Percentiles rank a stretch among this genome's conserved stretches.
Evolutionary conservation across 805 yeast genomes (phyloP).

Genomic region (Candida montana): DNA sequence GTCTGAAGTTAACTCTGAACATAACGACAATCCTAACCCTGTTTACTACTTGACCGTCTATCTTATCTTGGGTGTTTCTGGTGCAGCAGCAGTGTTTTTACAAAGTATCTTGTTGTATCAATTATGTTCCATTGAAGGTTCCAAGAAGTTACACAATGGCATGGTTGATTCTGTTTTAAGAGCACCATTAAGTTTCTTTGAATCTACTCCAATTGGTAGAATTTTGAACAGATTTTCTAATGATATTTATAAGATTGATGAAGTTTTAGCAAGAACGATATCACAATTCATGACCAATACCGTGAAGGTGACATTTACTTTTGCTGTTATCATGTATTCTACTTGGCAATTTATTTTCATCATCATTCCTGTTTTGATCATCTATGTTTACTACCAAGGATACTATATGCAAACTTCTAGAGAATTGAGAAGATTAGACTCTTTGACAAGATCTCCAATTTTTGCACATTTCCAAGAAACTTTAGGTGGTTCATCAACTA

Average conservation of each 20-base stretch:
- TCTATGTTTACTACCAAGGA: conserved; percentile 69
- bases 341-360: conserved; percentile 83
- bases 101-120: conserved; percentile 75
- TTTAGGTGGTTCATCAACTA: conserved; percentile 66
- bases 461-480: conserved; percentile 84
- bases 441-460: conserved; percentile 74
- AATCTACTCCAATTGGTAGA: conserved; percentile 93
- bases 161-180: conserved; percentile 74
- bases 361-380: conserved; percentile 59
- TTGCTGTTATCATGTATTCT: conserved; percentile 73
- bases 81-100: conserved; percentile 53
- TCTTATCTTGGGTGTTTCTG: conserved; percentile 63
- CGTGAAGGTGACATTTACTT: conserved; percentile 64
- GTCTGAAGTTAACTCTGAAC: conserved; percentile 81
- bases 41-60: conserved; percentile 69
- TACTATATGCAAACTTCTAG: conserved; percentile 73
- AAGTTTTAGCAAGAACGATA: conserved; percentile 64
- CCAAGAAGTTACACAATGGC: conserved; percentile 63
- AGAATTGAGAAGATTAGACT: conserved; percentile 78
- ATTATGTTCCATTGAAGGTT: conserved; percentile 77
- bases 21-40: conserved; percentile 70
- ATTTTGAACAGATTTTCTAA: conserved; percentile 85
- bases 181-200: conserved; percentile 95
- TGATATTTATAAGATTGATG: conserved; percentile 88
- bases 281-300: conserved; percentile 60